Base-by-base conservation (phyloP, 2,329 filamentous ascomycete species). In the Aspergillus fijiensis region DNA sequence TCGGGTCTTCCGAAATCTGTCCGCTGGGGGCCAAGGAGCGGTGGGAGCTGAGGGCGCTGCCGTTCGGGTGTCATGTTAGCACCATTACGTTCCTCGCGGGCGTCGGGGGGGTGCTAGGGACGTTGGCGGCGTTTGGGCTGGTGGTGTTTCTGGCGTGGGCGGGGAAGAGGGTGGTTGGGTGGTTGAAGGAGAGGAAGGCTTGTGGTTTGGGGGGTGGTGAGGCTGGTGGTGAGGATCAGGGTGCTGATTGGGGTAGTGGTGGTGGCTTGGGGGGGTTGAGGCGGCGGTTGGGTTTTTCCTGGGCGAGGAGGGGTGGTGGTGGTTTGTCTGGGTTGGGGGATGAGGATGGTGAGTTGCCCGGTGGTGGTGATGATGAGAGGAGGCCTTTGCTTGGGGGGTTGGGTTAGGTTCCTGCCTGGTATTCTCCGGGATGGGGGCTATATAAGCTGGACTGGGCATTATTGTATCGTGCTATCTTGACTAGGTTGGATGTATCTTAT, bases 51-150 rank as follows among this genome's bases (percentile, higher is more conserved):
- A 70, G 77, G 6, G 69, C 75, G 11, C 56, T 64, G 16, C 73
- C 76, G 0, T 72, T 79, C 23, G 76, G 76, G 23, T 80, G 77
- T 55, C 67, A 72, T 47, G 76, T 77, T 29, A 78, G 76, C 58
- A 77, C 76, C 0, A 63, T 76, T 60, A 78, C 76, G 2, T 68
- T 79, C 31, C 49, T 80, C 19, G 74, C 74, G 19, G 68, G 70
- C 12, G 47, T 73, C 1, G 68, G 72, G 14, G 65, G 75, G 12
- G 67, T 78, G 19, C 7, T 73, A 4, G 64, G 67, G 6, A 76
- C 72, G 12, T 25, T 74, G 35, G 62, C 54, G 5, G 51, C 69
- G n/a, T 50, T 70, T n/a, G 65, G 59, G 3, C 14, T 72, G 47
- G 61, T 60, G 25, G 63, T 60, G 51, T 31, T 63, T 25, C 21